These are phyloP conservation scores for Botrytis aclada DNA, from an alignment of 2,329 filamentous ascomycete species.

Conservation along the genomic window DNA sequence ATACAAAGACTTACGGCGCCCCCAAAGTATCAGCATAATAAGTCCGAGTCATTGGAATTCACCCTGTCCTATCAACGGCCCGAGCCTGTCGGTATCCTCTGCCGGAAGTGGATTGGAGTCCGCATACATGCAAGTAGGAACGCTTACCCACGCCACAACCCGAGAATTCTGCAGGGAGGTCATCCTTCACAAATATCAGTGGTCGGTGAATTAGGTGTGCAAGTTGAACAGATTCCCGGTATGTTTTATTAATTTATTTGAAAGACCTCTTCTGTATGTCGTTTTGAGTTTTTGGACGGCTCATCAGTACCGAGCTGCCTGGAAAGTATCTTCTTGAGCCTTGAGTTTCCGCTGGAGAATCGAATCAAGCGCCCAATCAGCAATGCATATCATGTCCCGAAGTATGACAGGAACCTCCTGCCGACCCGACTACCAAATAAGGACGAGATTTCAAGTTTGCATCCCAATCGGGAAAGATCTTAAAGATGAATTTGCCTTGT, in stretches of 20 bases:
- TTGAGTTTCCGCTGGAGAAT: background rate
- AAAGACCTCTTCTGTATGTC: slow-evolving; percentile 23
- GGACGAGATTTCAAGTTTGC: slow-evolving; percentile 12
- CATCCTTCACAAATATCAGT: slow-evolving; percentile 22
- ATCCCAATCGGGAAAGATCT: slow-evolving; percentile 19
- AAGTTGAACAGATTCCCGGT: slow-evolving; percentile 29
- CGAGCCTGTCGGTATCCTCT: slow-evolving; percentile 33
- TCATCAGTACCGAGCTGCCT: slow-evolving; percentile 33
- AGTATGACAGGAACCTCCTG: slow-evolving; percentile 15
- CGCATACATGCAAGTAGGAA: slow-evolving; percentile 35
- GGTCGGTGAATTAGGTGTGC: slow-evolving; percentile 14
- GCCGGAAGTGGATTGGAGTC: slow-evolving; percentile 23
- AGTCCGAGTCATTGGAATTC: slow-evolving; percentile 23
- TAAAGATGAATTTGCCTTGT: slow-evolving; percentile 15
- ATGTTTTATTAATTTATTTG: slow-evolving; percentile 35
- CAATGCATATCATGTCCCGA: slow-evolving; percentile 35
- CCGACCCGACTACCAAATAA: slow-evolving; percentile 10
- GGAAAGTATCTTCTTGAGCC: background rate
- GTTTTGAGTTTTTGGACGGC: slow-evolving; percentile 26
- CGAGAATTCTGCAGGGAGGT: slow-evolving; percentile 26
- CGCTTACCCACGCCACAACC: slow-evolving; percentile 30
- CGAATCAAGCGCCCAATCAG: slow-evolving; percentile 22
- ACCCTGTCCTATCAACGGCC: slow-evolving; percentile 32
- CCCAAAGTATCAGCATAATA: slow-evolving; percentile 14
- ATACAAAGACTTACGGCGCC: slow-evolving; percentile 6